phyloP scores from a whole-genome alignment of 306 rosid genomes.

The Ceratonia siliqua region DNA sequence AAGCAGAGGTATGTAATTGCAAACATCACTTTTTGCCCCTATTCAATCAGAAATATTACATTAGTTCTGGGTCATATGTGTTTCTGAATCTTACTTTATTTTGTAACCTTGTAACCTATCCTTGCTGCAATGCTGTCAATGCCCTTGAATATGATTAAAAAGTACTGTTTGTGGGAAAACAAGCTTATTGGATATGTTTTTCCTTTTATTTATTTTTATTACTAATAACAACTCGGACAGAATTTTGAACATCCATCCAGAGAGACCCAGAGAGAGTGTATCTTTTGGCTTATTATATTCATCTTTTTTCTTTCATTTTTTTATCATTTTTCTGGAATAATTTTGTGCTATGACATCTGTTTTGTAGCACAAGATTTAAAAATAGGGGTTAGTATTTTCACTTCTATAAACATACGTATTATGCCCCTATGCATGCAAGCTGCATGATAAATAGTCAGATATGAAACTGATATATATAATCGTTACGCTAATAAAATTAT shows the following conservation, averaged over 20 bases:
- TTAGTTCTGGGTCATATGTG: constrained; percentile 11
- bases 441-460: neutral
- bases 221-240: neutral
- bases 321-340: neutral
- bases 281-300: neutral
- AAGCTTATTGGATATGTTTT: neutral
- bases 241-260: neutral
- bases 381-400: neutral
- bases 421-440: neutral
- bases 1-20: constrained; percentile 67
- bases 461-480: neutral
- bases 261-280: neutral
- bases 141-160: neutral
- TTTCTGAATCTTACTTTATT: constrained; percentile 9
- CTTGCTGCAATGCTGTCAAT: constrained; percentile 9
- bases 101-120: neutral
- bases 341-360: neutral
- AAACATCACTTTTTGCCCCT: neutral
- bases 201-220: neutral
- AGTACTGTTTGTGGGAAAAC: neutral
- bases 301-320: neutral
- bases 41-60: neutral
- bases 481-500: neutral
- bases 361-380: neutral
- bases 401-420: neutral